phyloP scores from a whole-genome alignment of 495 filamentous ascomycete species.

The Podospora pseudopauciseta region DNA sequence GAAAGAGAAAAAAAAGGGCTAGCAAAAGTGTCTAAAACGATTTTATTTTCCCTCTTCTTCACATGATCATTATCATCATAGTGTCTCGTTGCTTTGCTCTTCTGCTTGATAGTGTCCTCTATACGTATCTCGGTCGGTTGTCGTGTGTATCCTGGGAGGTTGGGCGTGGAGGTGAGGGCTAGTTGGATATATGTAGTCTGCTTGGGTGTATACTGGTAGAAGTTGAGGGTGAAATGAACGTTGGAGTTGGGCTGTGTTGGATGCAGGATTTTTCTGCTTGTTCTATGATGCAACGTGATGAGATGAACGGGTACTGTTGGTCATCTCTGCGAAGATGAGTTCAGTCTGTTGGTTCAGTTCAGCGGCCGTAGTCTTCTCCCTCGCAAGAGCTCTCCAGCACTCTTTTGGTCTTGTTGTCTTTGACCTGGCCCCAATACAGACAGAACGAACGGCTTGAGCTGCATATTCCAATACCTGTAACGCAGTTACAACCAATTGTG shows the following conservation, averaged over 20 bases:
- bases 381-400: no score
- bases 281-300: no score
- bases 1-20: constrained; percentile 3
- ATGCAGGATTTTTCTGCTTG: no score
- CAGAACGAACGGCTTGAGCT: no score
- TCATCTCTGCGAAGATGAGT: no score
- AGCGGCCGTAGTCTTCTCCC: no score
- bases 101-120: neutral
- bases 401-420: no score
- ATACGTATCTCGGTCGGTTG: neutral
- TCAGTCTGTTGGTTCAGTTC: no score
- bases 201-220: neutral
- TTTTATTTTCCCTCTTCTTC: neutral
- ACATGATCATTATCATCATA: neutral
- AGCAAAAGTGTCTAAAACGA: constrained; percentile 2
- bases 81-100: neutral
- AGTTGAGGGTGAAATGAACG: neutral
- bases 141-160: neutral
- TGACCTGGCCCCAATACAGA: no score
- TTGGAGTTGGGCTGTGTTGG: neutral
- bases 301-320: no score
- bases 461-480: no score
- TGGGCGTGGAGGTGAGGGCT: neutral
- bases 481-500: no score
- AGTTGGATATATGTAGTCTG: neutral